These are phyloP conservation scores for Limnanthes douglasii DNA, from an alignment of 345 rosid genomes.

Conservation along the genomic window DNA sequence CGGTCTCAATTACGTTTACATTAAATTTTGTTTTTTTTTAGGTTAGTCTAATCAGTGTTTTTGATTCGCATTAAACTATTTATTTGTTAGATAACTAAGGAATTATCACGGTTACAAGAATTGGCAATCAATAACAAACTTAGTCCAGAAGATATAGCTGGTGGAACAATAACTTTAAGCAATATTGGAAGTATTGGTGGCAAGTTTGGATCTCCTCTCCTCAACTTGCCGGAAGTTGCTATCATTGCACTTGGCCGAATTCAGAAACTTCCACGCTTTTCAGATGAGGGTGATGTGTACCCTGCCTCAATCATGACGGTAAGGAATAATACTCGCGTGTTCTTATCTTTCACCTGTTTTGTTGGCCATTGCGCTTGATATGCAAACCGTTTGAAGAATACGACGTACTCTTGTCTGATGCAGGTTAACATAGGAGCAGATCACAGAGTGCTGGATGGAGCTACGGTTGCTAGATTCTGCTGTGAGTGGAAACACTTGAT, in stretches of 20 bases:
- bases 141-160: slow-evolving; percentile 50
- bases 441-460: slow-evolving; percentile 91
- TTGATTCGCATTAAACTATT: not conserved
- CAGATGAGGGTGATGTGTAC: slow-evolving; percentile 42
- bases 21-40: too few relatives aligned
- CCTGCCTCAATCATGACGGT: slow-evolving; percentile 73
- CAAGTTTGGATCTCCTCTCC: slow-evolving; percentile 74
- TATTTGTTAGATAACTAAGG: slow-evolving; percentile 50
- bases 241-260: slow-evolving; percentile 85
- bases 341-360: not conserved
- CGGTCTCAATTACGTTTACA: too few relatives aligned
- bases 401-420: not conserved
- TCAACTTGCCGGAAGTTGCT: slow-evolving; percentile 87
- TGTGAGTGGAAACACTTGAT: slow-evolving; percentile 72
- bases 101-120: slow-evolving; percentile 60
- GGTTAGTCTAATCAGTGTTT: not conserved
- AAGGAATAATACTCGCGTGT: slow-evolving; percentile 7
- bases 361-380: not conserved
- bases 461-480: slow-evolving; percentile 81
- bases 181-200: slow-evolving; percentile 93
- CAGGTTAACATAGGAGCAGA: slow-evolving; percentile 88
- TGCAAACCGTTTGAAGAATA: not conserved
- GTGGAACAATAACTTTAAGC: slow-evolving; percentile 86
- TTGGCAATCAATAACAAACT: slow-evolving; percentile 59
- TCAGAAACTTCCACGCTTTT: slow-evolving; percentile 55